Evolutionary conservation across 1,139 yeast genomes (phyloP), one percentile per base, ranked within the genome.

Genomic region (Hansenula lynferdii): DNA sequence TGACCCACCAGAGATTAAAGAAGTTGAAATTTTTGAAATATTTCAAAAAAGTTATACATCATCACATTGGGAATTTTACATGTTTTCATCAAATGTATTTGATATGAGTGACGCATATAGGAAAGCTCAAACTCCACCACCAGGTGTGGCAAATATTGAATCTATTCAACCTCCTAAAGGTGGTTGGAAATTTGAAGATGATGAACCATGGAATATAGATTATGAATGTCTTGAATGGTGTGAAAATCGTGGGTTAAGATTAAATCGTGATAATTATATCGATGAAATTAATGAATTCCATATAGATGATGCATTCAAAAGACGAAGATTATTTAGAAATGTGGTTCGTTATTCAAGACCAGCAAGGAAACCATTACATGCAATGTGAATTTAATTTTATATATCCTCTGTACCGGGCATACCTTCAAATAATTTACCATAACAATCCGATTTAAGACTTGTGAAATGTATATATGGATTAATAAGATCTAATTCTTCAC

Each of bases 21-120:
- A 69, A 12, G 90, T 85, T 8, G 95, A 87, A 53, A 65, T 89
- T 1, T 89, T 70, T 56, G 96, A 87, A 58, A 67, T 89, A 22
- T 85, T 85, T 54, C 69, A 72, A 38, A 83, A 73, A 50, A 83
- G 83, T 27, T 66, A 79, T 14, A 71, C 84, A 2, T 76, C 79
- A 5, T 63, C 71, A 6, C 65, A 70, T 29, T 89, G 94, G 85
- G 68, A 65, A 20, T 69, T 73, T n/a, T 70, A 70, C 54, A 56
- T 69, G 14, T 77, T 61, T 49, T 69, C 83, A 0, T 56, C 62
- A 4, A 58, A 60, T 3, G 58, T 80, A 0, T 89, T 82, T 58
- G 81, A 77, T 40, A 56, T 61, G 9, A 59, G 61, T 22, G 79
- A 81, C 42, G 58, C 67, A 3, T 60, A 56, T 15, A 66, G 96